Conservation (phyloP, 352 stramenopile species). For the Phytopythium ostracodes region DNA sequence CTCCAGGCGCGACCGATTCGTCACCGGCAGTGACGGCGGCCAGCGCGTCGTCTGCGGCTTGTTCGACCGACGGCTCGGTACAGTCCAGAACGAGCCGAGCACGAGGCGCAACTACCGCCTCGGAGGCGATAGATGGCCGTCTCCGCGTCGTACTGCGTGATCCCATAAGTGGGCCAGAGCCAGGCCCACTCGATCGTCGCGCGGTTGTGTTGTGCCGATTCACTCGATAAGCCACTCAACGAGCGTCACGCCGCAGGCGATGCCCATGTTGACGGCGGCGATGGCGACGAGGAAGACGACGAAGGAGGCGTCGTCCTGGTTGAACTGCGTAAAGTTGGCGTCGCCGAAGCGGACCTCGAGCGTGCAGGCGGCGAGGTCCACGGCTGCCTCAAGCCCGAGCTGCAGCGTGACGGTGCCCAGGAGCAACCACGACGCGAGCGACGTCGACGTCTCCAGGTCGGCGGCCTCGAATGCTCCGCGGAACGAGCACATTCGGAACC, state of each 20-base stretch:
- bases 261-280: constrained; percentile 19
- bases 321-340: constrained; percentile 17
- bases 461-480: background rate
- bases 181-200: constrained; percentile 41
- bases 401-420: constrained; percentile 13
- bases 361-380: constrained; percentile 21
- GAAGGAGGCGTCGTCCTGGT: constrained; percentile 23
- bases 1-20: constrained; percentile 17
- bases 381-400: constrained; percentile 15
- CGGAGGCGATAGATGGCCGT: constrained; percentile 43
- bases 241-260: constrained; percentile 12
- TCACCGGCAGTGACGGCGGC: constrained; percentile 23
- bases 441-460: background rate
- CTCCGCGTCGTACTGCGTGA: constrained; percentile 38
- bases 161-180: constrained; percentile 40
- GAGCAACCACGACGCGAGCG: background rate
- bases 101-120: too few relatives aligned
- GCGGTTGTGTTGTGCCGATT: constrained; percentile 14
- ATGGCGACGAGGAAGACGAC: constrained; percentile 23
- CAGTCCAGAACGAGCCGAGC: constrained; percentile 60
- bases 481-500: constrained; percentile 16
- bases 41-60: constrained; percentile 19
- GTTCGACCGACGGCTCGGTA: constrained; percentile 37
- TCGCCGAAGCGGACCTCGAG: constrained; percentile 15
- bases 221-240: background rate